Evolutionary conservation across 805 yeast genomes (phyloP).

Genomic region (Komagataella mondaviorum): DNA sequence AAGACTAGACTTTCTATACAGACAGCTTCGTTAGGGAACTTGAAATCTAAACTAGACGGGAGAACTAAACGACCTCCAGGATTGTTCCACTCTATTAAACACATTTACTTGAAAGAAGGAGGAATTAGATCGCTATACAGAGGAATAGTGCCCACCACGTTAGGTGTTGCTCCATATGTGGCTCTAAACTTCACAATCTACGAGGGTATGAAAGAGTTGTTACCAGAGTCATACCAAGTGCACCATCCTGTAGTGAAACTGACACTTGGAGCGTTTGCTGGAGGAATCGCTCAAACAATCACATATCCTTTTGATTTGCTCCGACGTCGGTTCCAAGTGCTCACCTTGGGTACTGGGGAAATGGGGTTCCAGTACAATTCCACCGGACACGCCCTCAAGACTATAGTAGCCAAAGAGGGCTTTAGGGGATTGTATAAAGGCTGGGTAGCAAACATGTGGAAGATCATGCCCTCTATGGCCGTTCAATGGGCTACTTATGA

Average conservation of each 20-base stretch:
- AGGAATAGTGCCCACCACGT: slow-evolving; percentile 81
- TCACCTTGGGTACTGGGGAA: slow-evolving; percentile 64
- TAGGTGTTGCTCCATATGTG: slow-evolving; percentile 94
- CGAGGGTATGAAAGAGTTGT: slow-evolving; percentile 59
- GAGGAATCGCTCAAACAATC: slow-evolving; percentile 80
- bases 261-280: slow-evolving; percentile 71
- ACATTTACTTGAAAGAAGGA: slow-evolving; percentile 68
- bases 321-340: slow-evolving; percentile 83
- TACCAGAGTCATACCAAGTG: slow-evolving; percentile 14
- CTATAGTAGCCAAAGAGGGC: slow-evolving; percentile 68
- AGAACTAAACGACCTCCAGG: slow-evolving; percentile 47
- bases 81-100: slow-evolving; percentile 38
- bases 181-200: slow-evolving; percentile 87
- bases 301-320: slow-evolving; percentile 88
- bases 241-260: slow-evolving; percentile 38
- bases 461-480: slow-evolving; percentile 93
- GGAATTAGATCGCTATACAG: slow-evolving; percentile 67
- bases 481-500: slow-evolving; percentile 88
- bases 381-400: slow-evolving; percentile 57
- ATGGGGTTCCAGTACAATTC: slow-evolving; percentile 76
- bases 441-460: slow-evolving; percentile 67
- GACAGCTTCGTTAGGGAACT: slow-evolving; percentile 52
- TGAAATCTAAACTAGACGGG: slow-evolving; percentile 23
- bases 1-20: slow-evolving; percentile 83
- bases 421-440: slow-evolving; percentile 60